Conservation (phyloP, 495 filamentous ascomycete genomes). For the Penicillium malachiteum region DNA sequence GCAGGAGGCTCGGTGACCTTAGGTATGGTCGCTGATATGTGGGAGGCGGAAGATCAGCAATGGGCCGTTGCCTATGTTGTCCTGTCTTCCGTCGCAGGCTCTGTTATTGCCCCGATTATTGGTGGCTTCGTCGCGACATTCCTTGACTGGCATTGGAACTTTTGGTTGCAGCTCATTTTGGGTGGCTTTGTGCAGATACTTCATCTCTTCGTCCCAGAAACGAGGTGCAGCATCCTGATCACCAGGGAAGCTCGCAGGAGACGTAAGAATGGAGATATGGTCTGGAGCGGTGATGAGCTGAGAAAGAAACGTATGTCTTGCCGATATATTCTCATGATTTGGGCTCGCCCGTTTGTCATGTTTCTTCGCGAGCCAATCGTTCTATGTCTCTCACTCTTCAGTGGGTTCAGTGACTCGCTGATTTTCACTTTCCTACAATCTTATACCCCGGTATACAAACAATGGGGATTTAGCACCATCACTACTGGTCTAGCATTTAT, state of each 20-base stretch:
- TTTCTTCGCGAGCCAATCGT: conserved; percentile 78
- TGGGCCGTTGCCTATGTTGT: conserved; percentile 71
- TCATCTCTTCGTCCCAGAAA: conserved; percentile 67
- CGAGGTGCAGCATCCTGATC: conserved; percentile 64
- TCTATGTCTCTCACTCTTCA: conserved; percentile 65
- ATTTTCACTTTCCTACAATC: conserved; percentile 79
- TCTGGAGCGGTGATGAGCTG: conserved; percentile 67
- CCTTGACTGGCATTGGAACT: conserved; percentile 70
- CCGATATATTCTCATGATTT: conserved; percentile 58
- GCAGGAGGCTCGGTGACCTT: conserved; percentile 81
- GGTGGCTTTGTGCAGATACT: conserved; percentile 64
- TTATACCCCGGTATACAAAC: conserved; percentile 62
- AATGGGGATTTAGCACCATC: conserved; percentile 60
- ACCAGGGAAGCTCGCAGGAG: conserved; percentile 64
- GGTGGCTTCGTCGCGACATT: conserved; percentile 72
- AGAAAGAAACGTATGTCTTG: conserved; percentile 48
- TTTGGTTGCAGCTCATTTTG: conserved; percentile 80
- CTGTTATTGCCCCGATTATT: conserved; percentile 73
- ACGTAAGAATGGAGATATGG: conserved; percentile 52
- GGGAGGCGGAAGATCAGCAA: conserved; percentile 64
- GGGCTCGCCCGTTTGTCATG: conserved; percentile 76
- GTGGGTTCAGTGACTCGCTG: conserved; percentile 75
- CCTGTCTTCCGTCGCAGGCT: conserved; percentile 76
- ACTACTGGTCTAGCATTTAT: conserved; percentile 62
- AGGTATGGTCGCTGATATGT: conserved; percentile 84